Base-by-base conservation (phyloP, 2,329 filamentous ascomycete species). In the Paraphaeosphaeria sporulosa region DNA sequence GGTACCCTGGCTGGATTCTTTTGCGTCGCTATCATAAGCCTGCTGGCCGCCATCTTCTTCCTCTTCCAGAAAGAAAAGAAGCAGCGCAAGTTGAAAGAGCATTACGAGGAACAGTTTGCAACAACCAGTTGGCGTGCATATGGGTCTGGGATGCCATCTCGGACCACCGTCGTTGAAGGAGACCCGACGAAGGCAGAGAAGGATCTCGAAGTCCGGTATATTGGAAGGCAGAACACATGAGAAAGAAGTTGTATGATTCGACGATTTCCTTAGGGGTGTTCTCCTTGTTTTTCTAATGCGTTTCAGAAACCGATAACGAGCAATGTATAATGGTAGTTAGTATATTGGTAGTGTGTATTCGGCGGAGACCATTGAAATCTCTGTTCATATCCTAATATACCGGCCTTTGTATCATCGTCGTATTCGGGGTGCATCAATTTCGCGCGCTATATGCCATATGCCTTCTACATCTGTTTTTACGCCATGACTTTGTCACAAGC, bases 71-170 rank as follows among this genome's bases (percentile, higher is more conserved):
- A 59, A n/a, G 74, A 77, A 46, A 71, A 69, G 59, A 62, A 65
- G 36, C 73, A 76, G 50, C 62, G 73, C 32, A 72, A 59, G 25
- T 60, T 76, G 9, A 77, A 76, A 57, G 72, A 77, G 51, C 59
- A 61, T 25, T 61, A 61, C 25, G 59, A 61, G 19, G 46, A 38
- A n/a, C 59, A 61, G 51, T 58, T 61, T 17, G 55, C 47, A 12
- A 53, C 38, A 1, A 47, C 46, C 13, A 48, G 17, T 5, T 55
- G 52, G 52, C 42, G 52, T 19, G 42, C 36, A 13, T 51, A 61
- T 25, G 38, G 38, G 15, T 25, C 49, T 13, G 48, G 36, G 5
- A 15, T 23, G n/a, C 27, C 25, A 47, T 36, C 43, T 19, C 51
- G 30, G 40, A 46, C n/a, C 42, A 46, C 27, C 1, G 40, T 59